Percentiles rank a stretch among this genome's conserved stretches.
Evolutionary conservation across 345 rosid species (phyloP).

Genomic region (Bruguiera gymnorhiza): DNA sequence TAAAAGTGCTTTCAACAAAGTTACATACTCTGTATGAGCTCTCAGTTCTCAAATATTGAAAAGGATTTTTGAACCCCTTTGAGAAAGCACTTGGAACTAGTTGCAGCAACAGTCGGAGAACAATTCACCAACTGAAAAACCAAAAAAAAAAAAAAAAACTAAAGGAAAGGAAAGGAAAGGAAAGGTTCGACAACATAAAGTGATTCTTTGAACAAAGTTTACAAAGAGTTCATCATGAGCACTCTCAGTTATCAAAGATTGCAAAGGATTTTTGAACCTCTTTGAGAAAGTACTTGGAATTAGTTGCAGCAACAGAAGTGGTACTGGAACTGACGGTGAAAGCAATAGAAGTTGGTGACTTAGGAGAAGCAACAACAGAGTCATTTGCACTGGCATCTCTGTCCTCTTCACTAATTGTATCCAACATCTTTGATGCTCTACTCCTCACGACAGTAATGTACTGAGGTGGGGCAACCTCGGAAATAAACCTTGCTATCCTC

Average conservation of each 20-base stretch:
- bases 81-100: conserved; percentile 16
- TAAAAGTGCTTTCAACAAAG: neutral
- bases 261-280: conserved; percentile 24
- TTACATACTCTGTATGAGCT: neutral
- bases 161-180: too few species aligned
- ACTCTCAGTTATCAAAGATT: conserved; percentile 11
- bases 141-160: neutral
- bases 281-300: conserved; percentile 17
- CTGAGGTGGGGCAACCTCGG: conserved; percentile 88
- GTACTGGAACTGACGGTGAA: conserved; percentile 4
- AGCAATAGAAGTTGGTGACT: conserved; percentile 21
- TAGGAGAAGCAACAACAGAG: conserved; percentile 31
- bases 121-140: neutral
- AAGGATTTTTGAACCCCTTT: conserved; percentile 8
- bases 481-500: conserved; percentile 54
- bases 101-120: conserved; percentile 11
- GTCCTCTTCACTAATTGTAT: conserved; percentile 83
- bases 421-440: conserved; percentile 58
- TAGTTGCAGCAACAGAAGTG: conserved; percentile 16
- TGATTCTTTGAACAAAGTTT: neutral
- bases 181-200: neutral
- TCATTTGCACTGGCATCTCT: conserved; percentile 39
- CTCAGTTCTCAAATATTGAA: neutral
- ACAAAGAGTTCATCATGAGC: neutral
- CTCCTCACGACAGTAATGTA: conserved; percentile 63